Evolutionary conservation across 2,329 filamentous ascomycete genomes (phyloP), one percentile per base, ranked within the genome.

Genomic region (Thielaviopsis populi): DNA sequence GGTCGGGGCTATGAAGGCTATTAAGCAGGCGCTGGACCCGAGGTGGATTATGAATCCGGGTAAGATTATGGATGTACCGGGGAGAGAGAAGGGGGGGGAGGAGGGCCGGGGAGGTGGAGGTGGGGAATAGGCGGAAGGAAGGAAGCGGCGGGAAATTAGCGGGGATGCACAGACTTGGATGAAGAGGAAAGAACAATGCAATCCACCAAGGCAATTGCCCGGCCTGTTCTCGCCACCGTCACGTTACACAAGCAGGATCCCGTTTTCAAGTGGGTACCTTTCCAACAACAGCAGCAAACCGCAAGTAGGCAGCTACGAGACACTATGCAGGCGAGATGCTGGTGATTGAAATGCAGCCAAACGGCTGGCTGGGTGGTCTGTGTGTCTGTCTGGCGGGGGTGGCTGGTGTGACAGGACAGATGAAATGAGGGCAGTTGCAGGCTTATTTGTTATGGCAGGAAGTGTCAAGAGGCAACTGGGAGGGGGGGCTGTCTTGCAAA

Each of bases 41-140:
- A 75, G 85, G 60, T 95, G 91, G 88, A 83, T 96, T 64, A 83
- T 96, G 82, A 96, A 96, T 69, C 91, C 91, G 0, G 90, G 90
- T 1, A 95, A 95, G 77, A 92, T 96, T 67, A 91, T 95, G 74
- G 88, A 95, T 68, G 76, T 83, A 19, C 78, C 78, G n/a, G 72
- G 72, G 73, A 63, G 70, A 67, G 50, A 56, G 30, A 33, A 3
- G 2, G 24, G 27, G 15, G 24, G 48, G 13, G 17, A 54, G 50
- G 22, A 17, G 22, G 4, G 5, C 13, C 30, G 3, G 30, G 30
- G 7, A 33, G 30, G 3, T 7, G 30, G 30, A 33, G 30, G 30
- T 7, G 3, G 30, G 30, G 30, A 33, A 3, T 33, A 33, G 7
- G 3, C 30, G 30, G 30, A 33, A 48, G 46, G n/a, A 13, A 50